Evolutionary conservation across 2,329 filamentous ascomycete species (phyloP).

Genomic region (Penicillium sp.): DNA sequence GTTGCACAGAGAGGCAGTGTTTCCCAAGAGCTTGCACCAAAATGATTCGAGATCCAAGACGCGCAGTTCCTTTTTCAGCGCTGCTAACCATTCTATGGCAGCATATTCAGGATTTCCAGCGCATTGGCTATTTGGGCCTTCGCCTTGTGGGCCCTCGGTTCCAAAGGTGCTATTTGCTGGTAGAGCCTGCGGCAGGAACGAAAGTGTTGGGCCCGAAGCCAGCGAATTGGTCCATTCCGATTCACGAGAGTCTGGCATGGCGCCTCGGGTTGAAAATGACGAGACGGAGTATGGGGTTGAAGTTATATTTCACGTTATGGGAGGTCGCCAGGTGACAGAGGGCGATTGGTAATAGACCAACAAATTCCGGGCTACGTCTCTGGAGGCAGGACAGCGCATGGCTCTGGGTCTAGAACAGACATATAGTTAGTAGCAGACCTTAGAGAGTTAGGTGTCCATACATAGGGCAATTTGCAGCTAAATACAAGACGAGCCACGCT

Average conservation of each 20-base stretch:
- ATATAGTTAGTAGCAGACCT: constrained; percentile 1
- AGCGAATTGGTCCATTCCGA: constrained; percentile 37
- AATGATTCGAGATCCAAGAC: constrained; percentile 62
- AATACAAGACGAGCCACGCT: constrained; percentile 27
- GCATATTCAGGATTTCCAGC: constrained; percentile 60
- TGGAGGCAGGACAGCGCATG: constrained; percentile 31
- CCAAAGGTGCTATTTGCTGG: constrained; percentile 32
- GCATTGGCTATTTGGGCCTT: constrained; percentile 34
- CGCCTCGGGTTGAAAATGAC: constrained; percentile 8
- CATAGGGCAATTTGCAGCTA: constrained; percentile 4
- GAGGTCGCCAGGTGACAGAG: constrained; percentile 29
- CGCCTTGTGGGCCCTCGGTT: constrained; percentile 30
- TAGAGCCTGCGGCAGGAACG: constrained; percentile 38
- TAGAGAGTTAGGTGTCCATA: not conserved
- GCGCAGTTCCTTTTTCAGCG: constrained; percentile 62
- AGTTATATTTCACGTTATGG: constrained; percentile 25
- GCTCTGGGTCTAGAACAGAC: constrained; percentile 22
- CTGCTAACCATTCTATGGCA: constrained; percentile 64
- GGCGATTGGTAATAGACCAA: constrained; percentile 26
- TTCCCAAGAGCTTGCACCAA: constrained; percentile 68
- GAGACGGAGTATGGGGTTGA: not conserved
- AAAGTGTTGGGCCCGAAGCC: constrained; percentile 30
- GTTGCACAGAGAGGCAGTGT: constrained; percentile 65
- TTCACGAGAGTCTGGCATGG: constrained; percentile 40
- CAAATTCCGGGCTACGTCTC: constrained; percentile 24